Base-by-base conservation (phyloP, 2,329 filamentous ascomycete genomes). In the Alternaria sp. region DNA sequence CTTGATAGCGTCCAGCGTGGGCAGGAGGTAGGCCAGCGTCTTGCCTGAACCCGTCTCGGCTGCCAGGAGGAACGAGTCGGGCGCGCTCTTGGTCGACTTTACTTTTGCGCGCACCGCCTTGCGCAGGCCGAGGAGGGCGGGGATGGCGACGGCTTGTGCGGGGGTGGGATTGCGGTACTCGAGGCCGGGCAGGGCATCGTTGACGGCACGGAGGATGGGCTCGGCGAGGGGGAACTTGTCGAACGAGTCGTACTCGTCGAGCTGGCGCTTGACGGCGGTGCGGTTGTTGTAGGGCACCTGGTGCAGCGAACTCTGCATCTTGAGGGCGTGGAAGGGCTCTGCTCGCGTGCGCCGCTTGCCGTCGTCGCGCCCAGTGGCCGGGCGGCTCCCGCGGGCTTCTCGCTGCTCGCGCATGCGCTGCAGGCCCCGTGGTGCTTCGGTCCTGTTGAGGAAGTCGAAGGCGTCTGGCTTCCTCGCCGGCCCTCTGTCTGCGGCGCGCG, bases 1-100 rank as follows among this genome's bases (percentile, higher is more conserved):
- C 82, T 99, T 99, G 72, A 99, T 81, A 9, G 92, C 92, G 80
- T 99, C 89, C 56, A 99, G 85, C 15, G 90, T 87, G 0, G 96
- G 96, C 6, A 97, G 81, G 6, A 98, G 84, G 76, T 99, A 99
- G 9, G 96, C 93, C 65, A 99, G 84, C 1, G 96, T 99, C 84
- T 99, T 99, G 64, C 96, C 96, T 0, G 96, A 98, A 12, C 96
- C 96, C 0, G 96, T 99, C 84, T 99, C 96, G 11, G 96, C 96
- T 5, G 96, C 96, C 54, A 99, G 85, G 12, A 99, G 85, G 75
- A 93, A 97, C 56, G 89, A 85, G 58, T 89, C 83, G 74, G 87
- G 85, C n/a, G 68, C 80, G 68, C 76, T 75, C 73, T 62, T 65
- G 55, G 72, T 75, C 3, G 77, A 59, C 6, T 65, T 68, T 41